Conservation (phyloP, 2,329 filamentous ascomycete genomes). For the Amesomyces nigricolor region DNA sequence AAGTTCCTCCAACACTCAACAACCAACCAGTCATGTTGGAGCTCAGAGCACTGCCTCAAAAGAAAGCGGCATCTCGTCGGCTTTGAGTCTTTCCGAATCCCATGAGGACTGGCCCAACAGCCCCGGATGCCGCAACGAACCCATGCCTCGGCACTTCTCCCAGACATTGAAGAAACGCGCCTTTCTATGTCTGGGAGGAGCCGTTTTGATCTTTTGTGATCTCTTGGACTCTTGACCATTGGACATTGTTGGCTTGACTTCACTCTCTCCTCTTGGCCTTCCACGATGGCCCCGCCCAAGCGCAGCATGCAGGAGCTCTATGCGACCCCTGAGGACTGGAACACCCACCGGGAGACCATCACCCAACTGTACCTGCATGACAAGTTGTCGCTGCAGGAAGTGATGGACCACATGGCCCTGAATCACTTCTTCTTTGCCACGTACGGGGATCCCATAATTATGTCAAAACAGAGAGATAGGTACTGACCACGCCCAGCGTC, state of each 20-base stretch:
- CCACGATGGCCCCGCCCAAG: slow-evolving; percentile 5
- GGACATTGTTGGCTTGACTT: background rate
- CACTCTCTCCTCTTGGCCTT: background rate
- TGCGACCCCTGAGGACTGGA: slow-evolving; percentile 27
- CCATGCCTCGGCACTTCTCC: too few species aligned
- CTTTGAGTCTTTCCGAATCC: too few species aligned
- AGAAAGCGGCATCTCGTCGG: too few species aligned
- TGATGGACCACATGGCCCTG: slow-evolving; percentile 27
- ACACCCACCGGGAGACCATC: slow-evolving; percentile 26
- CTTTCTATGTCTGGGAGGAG: too few species aligned
- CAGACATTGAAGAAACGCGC: too few species aligned
- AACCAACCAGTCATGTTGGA: background rate
- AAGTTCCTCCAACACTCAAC: background rate
- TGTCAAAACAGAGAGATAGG: background rate
- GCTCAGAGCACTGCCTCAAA: background rate
- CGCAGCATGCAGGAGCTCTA: slow-evolving; percentile 14
- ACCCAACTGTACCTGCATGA: slow-evolving; percentile 28
- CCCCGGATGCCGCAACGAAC: too few species aligned
- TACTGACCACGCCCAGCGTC: slow-evolving; percentile 17
- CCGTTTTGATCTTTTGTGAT: too few species aligned
- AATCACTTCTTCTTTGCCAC: slow-evolving; percentile 28
- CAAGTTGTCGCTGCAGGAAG: slow-evolving; percentile 26
- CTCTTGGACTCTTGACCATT: background rate
- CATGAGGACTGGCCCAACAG: too few species aligned
- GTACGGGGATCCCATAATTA: slow-evolving; percentile 5